Evolutionary conservation across 2,329 filamentous ascomycete genomes (phyloP), one percentile per base, ranked within the genome.

Genomic region (Aureobasidium leucospermi): DNA sequence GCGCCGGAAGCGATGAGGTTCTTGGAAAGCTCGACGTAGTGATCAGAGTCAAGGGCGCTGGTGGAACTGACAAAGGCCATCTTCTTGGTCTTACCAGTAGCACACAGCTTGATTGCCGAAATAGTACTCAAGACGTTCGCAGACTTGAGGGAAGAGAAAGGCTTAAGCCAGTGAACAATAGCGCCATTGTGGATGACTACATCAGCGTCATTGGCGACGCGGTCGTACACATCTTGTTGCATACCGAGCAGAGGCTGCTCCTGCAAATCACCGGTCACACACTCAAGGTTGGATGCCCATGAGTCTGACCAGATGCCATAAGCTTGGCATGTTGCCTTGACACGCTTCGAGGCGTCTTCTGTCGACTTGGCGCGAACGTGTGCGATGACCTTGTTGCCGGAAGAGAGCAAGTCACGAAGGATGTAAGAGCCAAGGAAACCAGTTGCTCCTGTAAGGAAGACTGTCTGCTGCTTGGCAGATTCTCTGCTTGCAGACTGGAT

Each of bases 401-500:
- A 62, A 4, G 65, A 66, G 1, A 96, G 79, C 1, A 96, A 74
- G 59, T 96, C 89, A 59, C 82, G 82, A 34, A 95, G 76, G 10
- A 96, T 78, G 68, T 91, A 95, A 0, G 89, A 82, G 31, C 92
- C 92, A 19, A 96, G 74, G 78, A 96, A 96, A 2, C 92, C 92
- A 5, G 92, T 96, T 4, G 89, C 90, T 45, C 93, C 91, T 2
- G 92, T 96, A 5, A 96, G 75, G 72, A 96, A 88, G 10, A 94
- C 79, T 0, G 86, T 90, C 3, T 78, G 74, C 36, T 61, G 56
- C 43, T 64, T 75, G 62, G 66, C 70, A 61, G 60, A 72, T 10
- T 59, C 64, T 29, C 65, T 64, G 11, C 61, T 58, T 13, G 67
- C 65, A 13, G 65, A 62, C 2, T 67, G 49, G 19, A 73, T 70